phyloP scores from a whole-genome alignment of 2,329 filamentous ascomycete genomes.

The Epichloe festucae region DNA sequence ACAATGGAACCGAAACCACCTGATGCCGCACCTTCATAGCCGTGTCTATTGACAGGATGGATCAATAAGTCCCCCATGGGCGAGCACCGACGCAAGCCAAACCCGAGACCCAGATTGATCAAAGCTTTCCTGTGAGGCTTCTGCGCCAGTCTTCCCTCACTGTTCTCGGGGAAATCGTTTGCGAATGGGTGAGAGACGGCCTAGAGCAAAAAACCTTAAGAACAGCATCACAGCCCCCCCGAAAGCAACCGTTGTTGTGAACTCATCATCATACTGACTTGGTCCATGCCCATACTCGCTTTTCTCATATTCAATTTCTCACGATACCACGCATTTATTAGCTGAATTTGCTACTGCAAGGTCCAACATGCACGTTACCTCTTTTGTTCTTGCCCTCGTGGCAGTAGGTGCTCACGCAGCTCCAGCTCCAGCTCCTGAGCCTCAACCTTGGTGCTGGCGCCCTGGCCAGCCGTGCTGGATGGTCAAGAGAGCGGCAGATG shows the following conservation, averaged over 20 bases:
- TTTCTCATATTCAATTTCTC: background rate
- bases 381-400: constrained; percentile 26
- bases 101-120: background rate
- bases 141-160: background rate
- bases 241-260: background rate
- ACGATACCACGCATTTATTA: background rate
- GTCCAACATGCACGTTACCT: constrained; percentile 3
- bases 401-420: constrained; percentile 24
- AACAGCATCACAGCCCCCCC: background rate
- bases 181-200: background rate
- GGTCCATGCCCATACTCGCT: background rate
- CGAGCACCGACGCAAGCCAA: background rate
- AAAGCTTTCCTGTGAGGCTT: background rate
- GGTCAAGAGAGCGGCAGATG: constrained; percentile 13
- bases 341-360: background rate
- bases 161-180: background rate
- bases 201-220: background rate
- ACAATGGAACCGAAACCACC: background rate
- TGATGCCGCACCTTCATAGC: background rate
- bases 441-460: constrained; percentile 13
- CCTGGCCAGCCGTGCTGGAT: constrained; percentile 18
- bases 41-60: background rate
- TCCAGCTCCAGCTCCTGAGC: constrained; percentile 3
- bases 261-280: background rate
- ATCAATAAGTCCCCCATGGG: background rate